Base-by-base conservation (phyloP, 768 basidiomycete genomes). In the Sporobolomyces pararoseus region DNA sequence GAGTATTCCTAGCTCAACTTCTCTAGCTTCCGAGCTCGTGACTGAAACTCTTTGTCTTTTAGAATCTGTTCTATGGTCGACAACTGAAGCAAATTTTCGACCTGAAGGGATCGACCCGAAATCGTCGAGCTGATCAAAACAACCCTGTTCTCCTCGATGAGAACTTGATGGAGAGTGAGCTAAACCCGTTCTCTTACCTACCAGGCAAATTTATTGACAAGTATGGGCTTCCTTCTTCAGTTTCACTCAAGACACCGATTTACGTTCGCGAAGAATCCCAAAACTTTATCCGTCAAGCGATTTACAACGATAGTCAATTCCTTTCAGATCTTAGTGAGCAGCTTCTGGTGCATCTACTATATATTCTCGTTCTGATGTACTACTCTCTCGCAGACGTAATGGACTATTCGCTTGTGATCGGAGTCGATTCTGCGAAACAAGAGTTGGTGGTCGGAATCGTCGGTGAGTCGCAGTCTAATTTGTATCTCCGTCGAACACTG, bases 371-470 rank as follows among this genome's bases (percentile, higher is more conserved):
- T 42, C 9, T 42, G n/a, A n/a, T n/a, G n/a, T n/a, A n/a, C n/a
- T n/a, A n/a, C n/a, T n/a, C n/a, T n/a, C n/a, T n/a, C 12, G 21
- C 65, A 72, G 71, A 78, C 49, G 75, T 79, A 12, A 82, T 82
- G 81, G 96, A 99, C 80, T 99, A 99, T 79, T 96, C 93, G 3
- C 80, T 99, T 34, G 89, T 98, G 31, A 92, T 93, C 57, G 96
- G 94, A 9, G 89, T 98, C n/a, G 96, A 97, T 79, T 86, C 86
- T 75, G 82, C 84, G 65, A 89, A 86, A 68, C 88, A 90, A 63
- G 92, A 99, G 78, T 83, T 98, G n/a, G 91, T 96, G 16, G 85
- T 95, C 51, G 96, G 96, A 27, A 97, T 99, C 46, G 92, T 99
- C 63, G 95, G 95, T 89, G 80, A 77, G 93, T 82, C 69, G 63